Conservation (phyloP, 306 rosid genomes). For the Amphicarpaea edgeworthii region DNA sequence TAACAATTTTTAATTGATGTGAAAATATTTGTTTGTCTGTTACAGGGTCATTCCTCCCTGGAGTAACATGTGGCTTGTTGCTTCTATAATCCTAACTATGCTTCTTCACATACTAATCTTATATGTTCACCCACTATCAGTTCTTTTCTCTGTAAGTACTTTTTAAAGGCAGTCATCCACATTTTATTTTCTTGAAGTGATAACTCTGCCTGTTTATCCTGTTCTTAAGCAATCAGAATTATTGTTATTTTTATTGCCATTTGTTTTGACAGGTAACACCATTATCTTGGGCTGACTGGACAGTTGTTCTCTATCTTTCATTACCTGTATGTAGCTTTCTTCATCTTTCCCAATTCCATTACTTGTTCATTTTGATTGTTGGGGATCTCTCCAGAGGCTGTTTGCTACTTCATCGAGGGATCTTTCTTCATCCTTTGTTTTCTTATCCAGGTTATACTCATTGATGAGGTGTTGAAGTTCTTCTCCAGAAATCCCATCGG, state of each 20-base stretch:
- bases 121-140: slow-evolving; percentile 88
- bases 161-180: slow-evolving; percentile 37
- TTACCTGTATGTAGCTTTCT: slow-evolving; percentile 74
- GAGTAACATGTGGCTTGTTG: slow-evolving; percentile 98
- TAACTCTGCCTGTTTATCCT: slow-evolving; percentile 29
- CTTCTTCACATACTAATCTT: slow-evolving; percentile 83
- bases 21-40: slow-evolving; percentile 36
- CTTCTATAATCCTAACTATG: slow-evolving; percentile 87
- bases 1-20: slow-evolving; percentile 21
- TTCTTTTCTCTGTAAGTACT: slow-evolving; percentile 94
- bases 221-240: slow-evolving; percentile 37
- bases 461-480: slow-evolving; percentile 91
- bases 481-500: slow-evolving; percentile 83
- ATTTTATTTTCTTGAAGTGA: slow-evolving; percentile 34
- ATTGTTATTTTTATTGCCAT: slow-evolving; percentile 10
- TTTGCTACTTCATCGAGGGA: background rate
- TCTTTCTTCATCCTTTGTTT: slow-evolving; percentile 31
- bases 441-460: slow-evolving; percentile 73
- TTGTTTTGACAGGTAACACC: slow-evolving; percentile 78
- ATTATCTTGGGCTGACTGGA: slow-evolving; percentile 93
- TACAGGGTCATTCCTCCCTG: slow-evolving; percentile 95
- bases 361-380: slow-evolving; percentile 21
- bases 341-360: slow-evolving; percentile 20
- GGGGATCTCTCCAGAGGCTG: slow-evolving; percentile 22
- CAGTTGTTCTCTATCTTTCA: slow-evolving; percentile 83